Conservation (phyloP, 1,284 basidiomycete species). For the Leccinum subrobustum region DNA sequence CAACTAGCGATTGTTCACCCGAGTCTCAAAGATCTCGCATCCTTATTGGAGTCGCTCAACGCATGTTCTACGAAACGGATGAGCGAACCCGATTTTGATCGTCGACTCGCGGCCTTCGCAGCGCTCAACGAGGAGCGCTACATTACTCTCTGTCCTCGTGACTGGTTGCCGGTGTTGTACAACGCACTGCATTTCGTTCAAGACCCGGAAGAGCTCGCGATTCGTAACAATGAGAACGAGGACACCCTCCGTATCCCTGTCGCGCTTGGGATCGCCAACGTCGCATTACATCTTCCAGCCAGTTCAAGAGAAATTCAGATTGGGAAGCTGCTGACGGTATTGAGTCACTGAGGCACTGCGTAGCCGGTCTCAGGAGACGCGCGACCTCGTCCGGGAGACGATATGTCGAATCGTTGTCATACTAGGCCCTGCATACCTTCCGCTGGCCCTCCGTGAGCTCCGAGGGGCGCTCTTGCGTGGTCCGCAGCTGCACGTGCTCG, state of each 20-base stretch:
- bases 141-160: conserved; percentile 45
- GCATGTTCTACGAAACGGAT: conserved; percentile 81
- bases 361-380: conserved; percentile 91
- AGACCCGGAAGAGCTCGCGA: conserved; percentile 86
- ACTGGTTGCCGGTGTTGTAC: conserved; percentile 87
- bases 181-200: conserved; percentile 87
- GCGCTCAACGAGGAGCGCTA: conserved; percentile 68
- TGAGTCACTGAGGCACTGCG: conserved; percentile 72
- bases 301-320: conserved; percentile 72
- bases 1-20: conserved; percentile 55
- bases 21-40: conserved; percentile 48
- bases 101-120: conserved; percentile 78
- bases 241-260: conserved; percentile 87
- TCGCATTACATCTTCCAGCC: conserved; percentile 82
- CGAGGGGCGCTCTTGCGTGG: conserved; percentile 84
- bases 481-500: conserved; percentile 92
- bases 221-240: conserved; percentile 84
- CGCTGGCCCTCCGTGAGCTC: conserved; percentile 77
- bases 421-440: conserved; percentile 76
- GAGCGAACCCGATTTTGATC: conserved; percentile 94
- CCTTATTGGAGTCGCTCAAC: conserved; percentile 74
- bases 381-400: conserved; percentile 86
- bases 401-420: conserved; percentile 79
- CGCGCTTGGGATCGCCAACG: conserved; percentile 83
- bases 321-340: conserved; percentile 76